Base-by-base conservation (phyloP, 192 early-diverging fungal genomes). In the Coemansia sp. region DNA sequence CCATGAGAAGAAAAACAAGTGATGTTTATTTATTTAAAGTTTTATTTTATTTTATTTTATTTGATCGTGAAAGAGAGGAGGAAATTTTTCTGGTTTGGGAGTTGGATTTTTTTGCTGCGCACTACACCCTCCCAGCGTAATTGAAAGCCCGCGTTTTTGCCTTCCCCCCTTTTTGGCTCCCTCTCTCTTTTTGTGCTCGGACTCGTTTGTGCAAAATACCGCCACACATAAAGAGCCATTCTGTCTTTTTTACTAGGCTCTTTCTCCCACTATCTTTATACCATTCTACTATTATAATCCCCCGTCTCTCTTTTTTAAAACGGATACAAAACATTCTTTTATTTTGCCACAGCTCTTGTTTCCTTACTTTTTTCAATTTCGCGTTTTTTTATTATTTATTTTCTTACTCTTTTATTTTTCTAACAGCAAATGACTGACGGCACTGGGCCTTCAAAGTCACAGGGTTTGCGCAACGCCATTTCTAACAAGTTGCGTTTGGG, bases 401-500 rank as follows among this genome's bases (percentile, higher is more conserved):
- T 36, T 31, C 44, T 65, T 41, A 60, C 68, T 64, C 7, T 36
- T 51, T 49, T 68, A 47, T 38, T 13, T 63, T 63, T 13, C 31
- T 49, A 9, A 20, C 20, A 60, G 9, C 43, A 16, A 34, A 60
- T 60, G 57, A 34, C 57, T 36, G 57, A 60, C 57, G 57, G 31
- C 13, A 18, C 31, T 60, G 67, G 22, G 9, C 15, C 59, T 62
- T 54, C 40, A 55, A 33, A 65, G 42, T 13, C 55, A 41, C 44
- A 49, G 64, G 44, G 59, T 24, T 10, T 62, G 29, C 46, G 72
- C 27, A 44, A 52, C 24, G 66, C 62, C 11, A 66, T 65, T 12
- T 54, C 46, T 41, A 69, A 34, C 42, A 65, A 63, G 59, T 27
- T 75, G 20, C 63, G 63, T 22, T 47, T 80, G 16, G 79, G 79